Percentiles rank a stretch among this genome's conserved stretches.
Evolutionary conservation across 2,329 filamentous ascomycete genomes (phyloP).

Genomic region (Stagonosporopsis cucurbitacearum): DNA sequence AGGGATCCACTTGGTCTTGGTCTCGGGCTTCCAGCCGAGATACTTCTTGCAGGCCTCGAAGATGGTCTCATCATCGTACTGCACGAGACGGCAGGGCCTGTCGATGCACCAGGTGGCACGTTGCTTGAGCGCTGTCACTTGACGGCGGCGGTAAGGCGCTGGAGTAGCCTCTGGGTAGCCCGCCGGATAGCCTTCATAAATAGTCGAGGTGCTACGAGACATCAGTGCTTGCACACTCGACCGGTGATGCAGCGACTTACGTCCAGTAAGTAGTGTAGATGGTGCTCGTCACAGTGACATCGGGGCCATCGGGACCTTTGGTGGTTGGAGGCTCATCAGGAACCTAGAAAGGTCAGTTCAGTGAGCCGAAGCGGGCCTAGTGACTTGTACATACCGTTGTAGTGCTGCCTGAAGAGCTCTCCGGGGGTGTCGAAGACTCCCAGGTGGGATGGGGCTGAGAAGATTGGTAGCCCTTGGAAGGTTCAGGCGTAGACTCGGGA

Average conservation of each 20-base stretch:
- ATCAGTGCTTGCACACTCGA: background rate
- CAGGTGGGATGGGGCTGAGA: background rate
- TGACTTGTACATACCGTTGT: background rate
- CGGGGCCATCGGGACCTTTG: background rate
- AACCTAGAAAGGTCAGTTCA: background rate
- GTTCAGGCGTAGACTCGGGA: conserved; percentile 1
- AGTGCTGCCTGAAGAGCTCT: conserved; percentile 1
- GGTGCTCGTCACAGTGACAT: conserved; percentile 16
- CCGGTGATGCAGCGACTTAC: background rate
- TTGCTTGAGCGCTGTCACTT: background rate
- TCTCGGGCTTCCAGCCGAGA: background rate
- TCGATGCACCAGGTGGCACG: conserved; percentile 19
- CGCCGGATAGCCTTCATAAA: conserved; percentile 8
- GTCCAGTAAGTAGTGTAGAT: conserved; percentile 8
- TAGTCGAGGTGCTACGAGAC: background rate
- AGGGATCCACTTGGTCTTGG: conserved; percentile 2
- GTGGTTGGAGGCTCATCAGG: conserved; percentile 2
- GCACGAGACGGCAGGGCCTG: conserved; percentile 23
- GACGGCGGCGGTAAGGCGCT: conserved; percentile 4
- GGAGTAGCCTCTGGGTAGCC: conserved; percentile 8
- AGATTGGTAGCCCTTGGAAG: background rate
- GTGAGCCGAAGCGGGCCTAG: background rate
- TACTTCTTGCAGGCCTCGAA: conserved; percentile 22
- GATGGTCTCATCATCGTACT: conserved; percentile 17
- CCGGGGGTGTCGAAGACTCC: background rate